Conservation (phyloP, 2,329 filamentous ascomycete genomes). For the Moelleriella libera region DNA sequence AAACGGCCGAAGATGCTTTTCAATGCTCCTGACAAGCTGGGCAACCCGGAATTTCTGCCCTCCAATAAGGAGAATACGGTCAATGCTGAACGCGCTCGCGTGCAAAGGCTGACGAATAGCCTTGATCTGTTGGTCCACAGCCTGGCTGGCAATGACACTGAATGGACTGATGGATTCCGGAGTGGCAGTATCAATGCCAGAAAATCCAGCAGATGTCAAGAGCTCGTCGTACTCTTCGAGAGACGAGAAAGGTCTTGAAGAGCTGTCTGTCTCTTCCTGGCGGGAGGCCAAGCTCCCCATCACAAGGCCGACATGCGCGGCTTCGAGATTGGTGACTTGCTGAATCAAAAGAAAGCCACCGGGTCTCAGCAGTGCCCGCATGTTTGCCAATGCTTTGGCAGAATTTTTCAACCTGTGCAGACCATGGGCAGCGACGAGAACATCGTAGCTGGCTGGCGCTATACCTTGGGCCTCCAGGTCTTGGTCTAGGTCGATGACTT, state of each 20-base stretch:
- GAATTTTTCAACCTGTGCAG: conserved; percentile 20
- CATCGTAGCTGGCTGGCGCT: conserved; percentile 15
- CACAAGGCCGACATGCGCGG: conserved; percentile 1
- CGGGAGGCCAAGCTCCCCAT: background rate
- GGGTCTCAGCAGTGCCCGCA: conserved; percentile 3
- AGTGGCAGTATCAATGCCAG: background rate
- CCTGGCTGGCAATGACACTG: background rate
- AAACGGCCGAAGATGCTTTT: background rate
- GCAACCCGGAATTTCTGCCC: background rate
- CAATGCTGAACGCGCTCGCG: background rate
- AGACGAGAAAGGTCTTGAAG: background rate
- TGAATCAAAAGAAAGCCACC: conserved; percentile 3
- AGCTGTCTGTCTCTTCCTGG: background rate
- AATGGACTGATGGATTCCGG: background rate
- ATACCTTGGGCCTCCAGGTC: conserved; percentile 17
- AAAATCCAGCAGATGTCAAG: background rate
- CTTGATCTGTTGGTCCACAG: background rate
- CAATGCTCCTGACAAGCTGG: background rate
- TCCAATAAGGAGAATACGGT: background rate
- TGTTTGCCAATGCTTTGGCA: conserved; percentile 8
- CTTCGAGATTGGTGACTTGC: conserved; percentile 1
- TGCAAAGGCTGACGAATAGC: background rate
- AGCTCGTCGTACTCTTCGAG: background rate
- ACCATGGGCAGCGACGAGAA: conserved; percentile 22
- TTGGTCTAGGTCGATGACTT: conserved; percentile 10